Evolutionary conservation across 2,329 filamentous ascomycete species (phyloP), one percentile per base, ranked within the genome.

Genomic region (Penicillium sp.): DNA sequence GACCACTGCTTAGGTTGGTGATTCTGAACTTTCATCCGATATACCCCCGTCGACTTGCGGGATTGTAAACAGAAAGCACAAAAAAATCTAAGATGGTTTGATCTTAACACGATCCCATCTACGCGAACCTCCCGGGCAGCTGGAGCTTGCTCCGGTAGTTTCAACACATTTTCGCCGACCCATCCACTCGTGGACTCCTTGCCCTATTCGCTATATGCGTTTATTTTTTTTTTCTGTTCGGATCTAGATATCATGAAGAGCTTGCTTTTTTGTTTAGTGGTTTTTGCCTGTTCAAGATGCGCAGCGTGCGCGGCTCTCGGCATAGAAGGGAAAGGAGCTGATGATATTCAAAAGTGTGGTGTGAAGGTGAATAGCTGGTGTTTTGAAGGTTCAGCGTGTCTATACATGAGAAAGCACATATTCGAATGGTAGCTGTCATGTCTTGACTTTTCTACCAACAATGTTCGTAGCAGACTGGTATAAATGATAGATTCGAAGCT

Each of bases 1-100:
- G 58, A 54, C 67, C 44, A 65, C 54, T 47, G 70, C 69, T 62
- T 74, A 72, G 65, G 53, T 39, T 56, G 46, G 46, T 44, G 43
- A 42, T 49, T 54, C 48, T 54, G 48, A 47, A 39, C 54, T 55
- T 48, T 46, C 45, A 40, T 57, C 27, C 11, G 43, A 47, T 16
- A 32, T 32, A 32, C 10, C 31, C 43, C 43, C 16, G 9, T 16
- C 14, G 9, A 29, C 36, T 32, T 46, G 21, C 16, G 34, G 24
- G 21, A 43, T 16, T 24, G 49, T 47, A 42, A 40, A 18, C 34
- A 47, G 18, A 47, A 22, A 24, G 7, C 31, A 18, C 27, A 24
- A 27, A 14, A 49, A 48, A 42, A 48, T 18, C n/a, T 31, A 24
- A 22, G 31, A 21, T n/a, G 39, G 39, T 43, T 14, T 16, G 39